Evolutionary conservation across 495 filamentous ascomycete genomes (phyloP), one percentile per base, ranked within the genome.

Genomic region (Hyaloscypha variabilis): DNA sequence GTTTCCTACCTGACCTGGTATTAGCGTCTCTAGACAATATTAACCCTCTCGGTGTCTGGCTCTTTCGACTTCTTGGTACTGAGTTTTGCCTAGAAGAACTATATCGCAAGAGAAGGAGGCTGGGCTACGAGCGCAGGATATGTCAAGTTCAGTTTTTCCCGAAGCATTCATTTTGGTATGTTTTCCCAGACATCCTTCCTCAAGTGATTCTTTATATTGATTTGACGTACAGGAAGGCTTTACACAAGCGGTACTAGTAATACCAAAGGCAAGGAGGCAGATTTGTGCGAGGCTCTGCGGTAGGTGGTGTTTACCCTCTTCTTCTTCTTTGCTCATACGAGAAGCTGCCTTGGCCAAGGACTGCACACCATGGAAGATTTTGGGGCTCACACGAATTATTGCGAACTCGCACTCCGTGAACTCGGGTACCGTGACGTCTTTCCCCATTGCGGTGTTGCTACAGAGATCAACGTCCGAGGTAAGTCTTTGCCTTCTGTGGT

Each of bases 361-460:
- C 84, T 99, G 2, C 95, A 99, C 77, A 95, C 91, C 68, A 81
- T 98, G 57, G 95, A 99, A 74, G 94, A 99, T 74, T 99, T 97
- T 70, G 91, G 90, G 21, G 95, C 95, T 4, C 95, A 99, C 74
- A 94, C 91, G 42, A 99, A 99, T 73, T 73, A 99, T 76, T 87
- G 87, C 62, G 95, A 99, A 76, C 85, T 97, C 29, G 89, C 83
- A 8, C 82, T 99, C 29, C 88, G 91, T 3, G 95, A 99, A 71
- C 83, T 97, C 63, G 93, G 92, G 11, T 89, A 90, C 67, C 81
- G 80, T 58, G 86, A 89, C 55, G 90, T 99, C 24, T 99, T 97
- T 72, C 81, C 94, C 6, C 94, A 97, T 69, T 90, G 87, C 51
- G 95, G 95, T n/a, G 78, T 82, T 0, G 78, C 78, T 10, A 92